Percentiles rank a stretch among this genome's conserved stretches.
phyloP scores from a whole-genome alignment of 2,329 filamentous ascomycete genomes.

The Xylaria sp. region DNA sequence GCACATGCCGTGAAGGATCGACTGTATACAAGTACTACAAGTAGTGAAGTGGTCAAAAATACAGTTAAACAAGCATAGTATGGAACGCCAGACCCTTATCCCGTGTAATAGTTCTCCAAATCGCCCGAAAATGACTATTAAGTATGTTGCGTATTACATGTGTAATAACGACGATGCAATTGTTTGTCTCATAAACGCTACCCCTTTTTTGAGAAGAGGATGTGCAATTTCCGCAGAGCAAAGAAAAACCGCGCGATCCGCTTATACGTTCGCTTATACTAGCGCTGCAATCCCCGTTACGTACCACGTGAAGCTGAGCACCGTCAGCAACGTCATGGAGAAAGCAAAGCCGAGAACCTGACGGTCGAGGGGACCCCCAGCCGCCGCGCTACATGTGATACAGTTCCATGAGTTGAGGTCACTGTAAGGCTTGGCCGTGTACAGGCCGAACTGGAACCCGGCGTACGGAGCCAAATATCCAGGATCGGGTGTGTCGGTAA shows the following conservation, averaged over 20 bases:
- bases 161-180: slow-evolving; percentile 24
- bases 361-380: slow-evolving; percentile 56
- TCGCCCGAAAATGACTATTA: slow-evolving; percentile 30
- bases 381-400: slow-evolving; percentile 65
- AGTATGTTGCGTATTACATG: slow-evolving; percentile 14
- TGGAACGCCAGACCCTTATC: slow-evolving; percentile 35
- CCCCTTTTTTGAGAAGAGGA: not conserved
- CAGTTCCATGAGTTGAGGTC: slow-evolving; percentile 64
- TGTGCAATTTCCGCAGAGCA: not conserved
- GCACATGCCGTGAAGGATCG: slow-evolving; percentile 30
- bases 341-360: slow-evolving; percentile 62
- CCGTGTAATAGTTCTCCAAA: slow-evolving; percentile 22
- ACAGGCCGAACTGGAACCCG: slow-evolving; percentile 67
- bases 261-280: slow-evolving; percentile 35
- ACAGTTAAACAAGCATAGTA: slow-evolving; percentile 23
- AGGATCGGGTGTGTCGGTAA: slow-evolving; percentile 61
- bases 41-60: slow-evolving; percentile 17
- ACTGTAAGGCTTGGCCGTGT: slow-evolving; percentile 62
- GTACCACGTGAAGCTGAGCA: slow-evolving; percentile 73
- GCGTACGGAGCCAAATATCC: slow-evolving; percentile 65
- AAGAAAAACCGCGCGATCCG: not conserved
- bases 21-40: slow-evolving; percentile 29
- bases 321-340: slow-evolving; percentile 65
- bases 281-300: slow-evolving; percentile 61
- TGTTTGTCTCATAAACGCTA: not conserved